phyloP scores from a whole-genome alignment of 257 asterid genomes.

The Plantago major region DNA sequence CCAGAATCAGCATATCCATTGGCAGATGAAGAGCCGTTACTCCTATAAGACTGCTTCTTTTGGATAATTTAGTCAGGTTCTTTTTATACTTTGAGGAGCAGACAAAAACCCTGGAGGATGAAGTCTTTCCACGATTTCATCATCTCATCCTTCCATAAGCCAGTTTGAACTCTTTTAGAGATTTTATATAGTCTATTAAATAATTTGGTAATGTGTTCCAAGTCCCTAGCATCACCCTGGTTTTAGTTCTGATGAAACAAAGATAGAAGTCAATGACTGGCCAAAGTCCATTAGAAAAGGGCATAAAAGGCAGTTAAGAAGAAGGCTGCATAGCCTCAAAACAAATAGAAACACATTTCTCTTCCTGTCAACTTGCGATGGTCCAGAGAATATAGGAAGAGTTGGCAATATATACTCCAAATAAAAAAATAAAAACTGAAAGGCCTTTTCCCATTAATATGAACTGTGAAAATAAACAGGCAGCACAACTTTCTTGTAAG shows the following conservation, averaged over 20 bases:
- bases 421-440: too few relatives aligned
- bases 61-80: constrained; percentile 49
- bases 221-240: constrained; percentile 53
- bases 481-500: too few relatives aligned
- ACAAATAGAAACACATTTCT: too few relatives aligned
- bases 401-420: too few relatives aligned
- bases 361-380: too few relatives aligned
- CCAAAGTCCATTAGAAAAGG: background rate
- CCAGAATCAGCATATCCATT: constrained; percentile 63
- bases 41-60: constrained; percentile 59
- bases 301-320: too few relatives aligned
- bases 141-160: constrained; percentile 45
- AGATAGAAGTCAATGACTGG: background rate
- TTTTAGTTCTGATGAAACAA: constrained; percentile 52
- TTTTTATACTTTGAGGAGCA: constrained; percentile 63
- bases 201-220: constrained; percentile 57
- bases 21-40: constrained; percentile 48
- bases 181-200: constrained; percentile 79
- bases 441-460: too few relatives aligned
- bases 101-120: constrained; percentile 81
- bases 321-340: too few relatives aligned
- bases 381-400: too few relatives aligned
- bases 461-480: too few relatives aligned
- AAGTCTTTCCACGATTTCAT: constrained; percentile 61
- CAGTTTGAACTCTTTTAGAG: constrained; percentile 68